Percentiles rank a stretch among this genome's conserved stretches.
phyloP scores from a whole-genome alignment of 2,329 filamentous ascomycete species.

The Aspergillus sp. region DNA sequence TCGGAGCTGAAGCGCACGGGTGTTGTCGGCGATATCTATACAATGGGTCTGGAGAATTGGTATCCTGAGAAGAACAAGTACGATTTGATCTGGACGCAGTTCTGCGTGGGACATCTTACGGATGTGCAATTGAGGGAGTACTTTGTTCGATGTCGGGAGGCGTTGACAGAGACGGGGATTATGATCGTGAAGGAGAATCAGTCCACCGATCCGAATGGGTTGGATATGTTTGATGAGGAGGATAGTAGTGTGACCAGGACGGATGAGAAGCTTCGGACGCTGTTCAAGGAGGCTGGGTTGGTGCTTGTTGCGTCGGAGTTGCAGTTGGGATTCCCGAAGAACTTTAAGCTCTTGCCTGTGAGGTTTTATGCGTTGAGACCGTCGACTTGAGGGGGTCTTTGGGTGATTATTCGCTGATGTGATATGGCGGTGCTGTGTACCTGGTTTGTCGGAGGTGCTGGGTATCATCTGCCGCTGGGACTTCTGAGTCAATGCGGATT shows the following conservation, averaged over 20 bases:
- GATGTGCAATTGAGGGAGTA: constrained; percentile 71
- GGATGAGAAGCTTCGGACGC: constrained; percentile 67
- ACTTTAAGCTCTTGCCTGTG: constrained; percentile 67
- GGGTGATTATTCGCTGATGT: not conserved
- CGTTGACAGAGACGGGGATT: constrained; percentile 47
- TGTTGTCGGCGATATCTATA: constrained; percentile 66
- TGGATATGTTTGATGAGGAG: constrained; percentile 71
- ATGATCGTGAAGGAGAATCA: constrained; percentile 84
- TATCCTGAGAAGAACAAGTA: constrained; percentile 56
- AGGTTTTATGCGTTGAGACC: constrained; percentile 75
- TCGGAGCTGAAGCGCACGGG: constrained; percentile 42
- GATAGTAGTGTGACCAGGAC: constrained; percentile 79
- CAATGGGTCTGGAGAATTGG: constrained; percentile 75
- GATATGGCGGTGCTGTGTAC: too few relatives aligned
- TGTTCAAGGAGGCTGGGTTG: constrained; percentile 72
- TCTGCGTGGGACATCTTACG: constrained; percentile 82
- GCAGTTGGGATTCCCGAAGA: constrained; percentile 69
- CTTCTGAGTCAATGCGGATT: too few relatives aligned
- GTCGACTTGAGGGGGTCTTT: constrained; percentile 14
- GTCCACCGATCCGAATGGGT: constrained; percentile 51
- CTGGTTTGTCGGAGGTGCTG: too few relatives aligned
- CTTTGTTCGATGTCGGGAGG: constrained; percentile 60
- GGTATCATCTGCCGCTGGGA: too few relatives aligned
- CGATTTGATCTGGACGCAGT: constrained; percentile 85
- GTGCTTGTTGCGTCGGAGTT: constrained; percentile 69